Evolutionary conservation across 495 filamentous ascomycete species (phyloP), one percentile per base, ranked within the genome.

Genomic region (Aspergillus bertholletiae): DNA sequence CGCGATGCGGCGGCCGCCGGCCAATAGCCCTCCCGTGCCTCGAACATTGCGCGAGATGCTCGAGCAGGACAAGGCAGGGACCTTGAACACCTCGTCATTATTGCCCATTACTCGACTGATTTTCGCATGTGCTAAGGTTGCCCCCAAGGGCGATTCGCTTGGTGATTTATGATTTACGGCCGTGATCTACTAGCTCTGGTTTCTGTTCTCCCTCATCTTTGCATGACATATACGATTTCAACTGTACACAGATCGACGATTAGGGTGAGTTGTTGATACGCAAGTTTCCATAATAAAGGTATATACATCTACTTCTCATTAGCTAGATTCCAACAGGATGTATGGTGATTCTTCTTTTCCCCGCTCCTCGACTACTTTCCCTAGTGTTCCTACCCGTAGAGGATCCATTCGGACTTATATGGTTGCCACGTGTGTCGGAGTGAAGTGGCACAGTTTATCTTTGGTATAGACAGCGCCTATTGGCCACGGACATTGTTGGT

Each of bases 71-170:
- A 34, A 54, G 24, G 47, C 27, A 2, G 51, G 51, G 7, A 48
- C 28, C 12, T 23, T 51, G 30, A 51, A 50, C 32, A 26, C 57
- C 13, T 47, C 46, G 6, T 21, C 46, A 11, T 43, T 61, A 26
- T 22, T 51, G 23, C 54, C 58, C 20, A 49, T 61, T 13, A 61
- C 54, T 11, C 46, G 58, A 11, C 48, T 61, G 41, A 51, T 61
- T 13, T 41, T 61, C 26, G 54, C 58, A 2, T 56, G 52, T 41
- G 45, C 34, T 11, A 57, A 43, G 18, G 15, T 50, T 13, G 15
- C 21, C 17, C 47, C 47, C 0, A 37, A n/a, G 34, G 34, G 34
- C 34, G 34, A n/a, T 6, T n/a, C 13, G 34, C 34, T 37, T 37
- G 7, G 9, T 37, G 34, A 15, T 5, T 37, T 37, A 37, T 37